Evolutionary conservation across 2,329 filamentous ascomycete genomes (phyloP), one percentile per base, ranked within the genome.

Genomic region (Cladosporium sp.): DNA sequence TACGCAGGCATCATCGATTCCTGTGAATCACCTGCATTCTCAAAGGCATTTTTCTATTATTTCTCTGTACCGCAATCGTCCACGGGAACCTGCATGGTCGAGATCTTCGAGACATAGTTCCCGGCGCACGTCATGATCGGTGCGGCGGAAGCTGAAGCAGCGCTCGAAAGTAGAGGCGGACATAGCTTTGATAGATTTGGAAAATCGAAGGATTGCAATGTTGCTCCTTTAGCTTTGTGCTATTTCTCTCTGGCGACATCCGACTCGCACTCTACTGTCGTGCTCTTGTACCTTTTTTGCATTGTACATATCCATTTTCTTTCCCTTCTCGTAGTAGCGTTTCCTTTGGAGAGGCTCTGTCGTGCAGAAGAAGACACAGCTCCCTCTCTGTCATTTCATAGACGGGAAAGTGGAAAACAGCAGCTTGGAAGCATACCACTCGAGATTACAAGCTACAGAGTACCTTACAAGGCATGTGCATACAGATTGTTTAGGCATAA

Each of bases 51-150:
- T 12, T 9, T 30, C 22, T 15, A n/a, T n/a, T 14, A 47, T 47
- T 15, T 30, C 20, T 28, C 4, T 47, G 22, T 30, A 30, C 42
- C 43, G 28, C 43, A 28, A 30, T 30, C 43, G 9, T 30, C 43
- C 1, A 11, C 25, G 22, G 43, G 15, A 5, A 17, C 6, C 2
- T 39, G 38, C 39, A 54, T 54, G 51, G 37, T 34, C 42, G 30
- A 37, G 51, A 55, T 55, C 51, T 55, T 7, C 30, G 4, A 28
- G 28, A 43, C 36, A 19, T 43, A 42, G 38, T 36, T 55, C 38
- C 51, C 51, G 38, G 15, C 38, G 49, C 49, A 51, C 49, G 49
- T 51, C 49, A 51, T 51, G 49, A 51, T 51, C 51, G 51, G 40
- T 43, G 38, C 51, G 38, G n/a, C 47, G 28, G 47, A 37, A 36